A percentile compares a stretch with the other conserved stretches of the same genome.
Conservation (phyloP, 768 basidiomycete genomes). For the Imleria badia region DNA sequence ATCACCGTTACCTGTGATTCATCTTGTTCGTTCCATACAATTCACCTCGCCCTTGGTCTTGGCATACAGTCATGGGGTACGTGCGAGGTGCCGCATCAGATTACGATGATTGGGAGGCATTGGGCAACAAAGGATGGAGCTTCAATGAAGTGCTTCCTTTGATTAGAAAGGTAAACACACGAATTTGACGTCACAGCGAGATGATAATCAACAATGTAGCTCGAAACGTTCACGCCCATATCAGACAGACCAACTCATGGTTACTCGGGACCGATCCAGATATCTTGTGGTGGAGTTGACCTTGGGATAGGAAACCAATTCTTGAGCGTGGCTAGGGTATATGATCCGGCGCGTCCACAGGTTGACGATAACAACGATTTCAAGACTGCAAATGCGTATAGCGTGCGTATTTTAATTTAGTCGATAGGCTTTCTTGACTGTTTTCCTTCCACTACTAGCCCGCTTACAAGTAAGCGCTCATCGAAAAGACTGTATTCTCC, state of each 20-base stretch:
- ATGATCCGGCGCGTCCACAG: conserved; percentile 45
- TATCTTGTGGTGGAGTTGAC: conserved; percentile 13
- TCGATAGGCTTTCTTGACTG: too few species aligned
- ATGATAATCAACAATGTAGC: conserved; percentile 42
- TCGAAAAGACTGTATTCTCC: too few species aligned
- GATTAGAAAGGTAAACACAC: conserved; percentile 47
- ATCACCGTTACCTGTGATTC: not conserved
- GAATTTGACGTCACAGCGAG: not conserved
- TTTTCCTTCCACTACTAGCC: conserved; percentile 8
- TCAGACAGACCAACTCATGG: conserved; percentile 38
- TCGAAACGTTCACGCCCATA: conserved; percentile 36
- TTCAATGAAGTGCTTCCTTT: conserved; percentile 56
- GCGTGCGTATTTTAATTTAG: conserved; percentile 12
- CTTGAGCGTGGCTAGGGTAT: conserved; percentile 43
- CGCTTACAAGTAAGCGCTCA: conserved; percentile 13
- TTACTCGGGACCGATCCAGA: conserved; percentile 31
- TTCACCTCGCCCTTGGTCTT: not conserved
- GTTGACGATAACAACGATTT: conserved; percentile 52
- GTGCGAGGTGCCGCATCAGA: conserved; percentile 61
- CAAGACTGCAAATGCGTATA: conserved; percentile 23
- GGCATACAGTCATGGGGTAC: conserved; percentile 46
- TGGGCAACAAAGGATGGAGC: conserved; percentile 62
- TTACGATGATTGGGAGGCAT: conserved; percentile 57
- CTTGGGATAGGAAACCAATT: conserved; percentile 39
- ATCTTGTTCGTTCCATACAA: not conserved